These are phyloP conservation scores for Calcarisporium arbuscula DNA, from an alignment of 2,329 filamentous ascomycete genomes.

Conservation along the genomic window DNA sequence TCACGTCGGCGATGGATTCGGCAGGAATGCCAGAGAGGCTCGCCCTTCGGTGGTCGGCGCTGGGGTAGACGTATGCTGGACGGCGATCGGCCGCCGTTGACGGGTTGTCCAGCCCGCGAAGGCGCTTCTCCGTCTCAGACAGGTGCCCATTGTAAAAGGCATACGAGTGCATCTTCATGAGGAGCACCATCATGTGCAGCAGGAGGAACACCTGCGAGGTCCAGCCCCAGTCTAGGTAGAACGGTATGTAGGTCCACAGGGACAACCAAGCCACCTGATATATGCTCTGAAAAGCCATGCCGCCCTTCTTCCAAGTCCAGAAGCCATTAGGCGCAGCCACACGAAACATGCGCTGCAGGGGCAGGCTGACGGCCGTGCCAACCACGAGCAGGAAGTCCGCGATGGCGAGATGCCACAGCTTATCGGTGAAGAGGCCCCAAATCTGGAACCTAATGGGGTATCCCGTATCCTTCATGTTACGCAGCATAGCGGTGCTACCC, in stretches of 20 bases:
- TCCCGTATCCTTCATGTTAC: slow-evolving; percentile 91
- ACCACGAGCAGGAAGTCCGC: slow-evolving; percentile 82
- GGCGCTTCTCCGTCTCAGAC: slow-evolving; percentile 74
- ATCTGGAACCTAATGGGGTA: slow-evolving; percentile 79
- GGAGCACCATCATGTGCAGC: slow-evolving; percentile 79
- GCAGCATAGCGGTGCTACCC: slow-evolving; percentile 88
- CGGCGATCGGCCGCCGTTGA: slow-evolving; percentile 51
- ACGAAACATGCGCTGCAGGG: slow-evolving; percentile 64
- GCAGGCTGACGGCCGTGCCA: slow-evolving; percentile 64
- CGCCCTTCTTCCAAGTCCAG: slow-evolving; percentile 68
- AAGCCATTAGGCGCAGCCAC: slow-evolving; percentile 39
- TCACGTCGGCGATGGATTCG: not conserved
- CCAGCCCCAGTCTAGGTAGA: slow-evolving; percentile 87
- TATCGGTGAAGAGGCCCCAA: slow-evolving; percentile 81
- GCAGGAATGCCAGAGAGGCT: slow-evolving; percentile 31
- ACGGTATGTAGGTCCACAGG: slow-evolving; percentile 81
- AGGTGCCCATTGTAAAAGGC: slow-evolving; percentile 97
- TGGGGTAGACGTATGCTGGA: slow-evolving; percentile 72
- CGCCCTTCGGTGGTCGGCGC: slow-evolving; percentile 41
- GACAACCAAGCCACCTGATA: slow-evolving; percentile 74
- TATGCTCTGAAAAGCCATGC: slow-evolving; percentile 76
- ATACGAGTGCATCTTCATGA: slow-evolving; percentile 99
- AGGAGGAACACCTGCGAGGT: slow-evolving; percentile 94
- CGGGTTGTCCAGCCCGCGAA: slow-evolving; percentile 73
- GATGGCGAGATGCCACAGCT: slow-evolving; percentile 78